Base-by-base conservation (phyloP, 2,329 filamentous ascomycete genomes). In the Chalaropsis ovoidea region DNA sequence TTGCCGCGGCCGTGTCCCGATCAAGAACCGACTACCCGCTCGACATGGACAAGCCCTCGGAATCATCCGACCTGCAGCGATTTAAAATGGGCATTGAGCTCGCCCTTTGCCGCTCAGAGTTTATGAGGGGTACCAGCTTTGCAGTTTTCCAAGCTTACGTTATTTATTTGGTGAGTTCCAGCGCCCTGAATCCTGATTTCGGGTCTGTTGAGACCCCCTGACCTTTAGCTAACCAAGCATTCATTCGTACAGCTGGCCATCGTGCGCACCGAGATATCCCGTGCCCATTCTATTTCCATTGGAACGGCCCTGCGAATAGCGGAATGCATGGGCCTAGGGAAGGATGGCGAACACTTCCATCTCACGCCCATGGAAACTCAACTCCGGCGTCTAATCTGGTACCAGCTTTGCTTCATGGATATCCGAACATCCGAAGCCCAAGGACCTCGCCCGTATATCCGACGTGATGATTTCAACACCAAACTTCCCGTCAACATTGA, bases 111-210 rank as follows among this genome's bases (percentile, higher is more conserved):
- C 84, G 84, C 71, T 86, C 88, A 3, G 86, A 88, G 71, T 88
- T 90, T 67, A 74, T 91, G 43, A 79, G 85, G 43, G 89, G 87
- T 0, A 88, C 83, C 4, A 70, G 69, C 69, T 76, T 89, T n/a
- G 86, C 90, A 73, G 88, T 86, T 0, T 77, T 92, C 70, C 88
- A 91, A 72, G 87, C 86, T 0, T 87, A 90, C 70, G 83, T 90
- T 43, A 87, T 90, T 78, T 91, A 90, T 69, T 77, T 90, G 75
- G 85, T 88, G 73, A 75, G 81, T 77, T 39, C 17, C 6, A n/a
- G 15, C 47, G 39, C 54, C 31, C 10, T 42, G 19, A n/a, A 43
- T 15, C 7, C 43, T 45, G 22, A 43, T 43, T 41, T 45, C 41
- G 2, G n/a, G n/a, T n/a, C n/a, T 31, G 4, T 54, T 22, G 10